Conservation (phyloP, 345 rosid genomes). For the Lumnitzera racemosa region DNA sequence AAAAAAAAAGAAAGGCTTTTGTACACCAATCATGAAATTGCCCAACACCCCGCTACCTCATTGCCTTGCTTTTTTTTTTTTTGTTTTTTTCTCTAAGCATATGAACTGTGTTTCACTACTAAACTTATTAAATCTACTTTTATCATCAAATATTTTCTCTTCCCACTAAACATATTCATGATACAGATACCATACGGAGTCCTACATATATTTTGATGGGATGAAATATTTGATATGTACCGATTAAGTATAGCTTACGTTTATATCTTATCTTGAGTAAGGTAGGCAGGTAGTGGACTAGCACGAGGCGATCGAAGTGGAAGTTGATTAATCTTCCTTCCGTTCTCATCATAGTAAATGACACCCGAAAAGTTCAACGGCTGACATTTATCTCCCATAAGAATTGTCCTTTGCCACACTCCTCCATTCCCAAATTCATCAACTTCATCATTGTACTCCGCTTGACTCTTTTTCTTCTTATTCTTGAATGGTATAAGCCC, state of each 20-base stretch:
- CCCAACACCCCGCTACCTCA: too few relatives aligned
- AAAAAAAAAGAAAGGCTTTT: too few relatives aligned
- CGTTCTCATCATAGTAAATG: slow-evolving; percentile 66
- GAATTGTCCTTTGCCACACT: slow-evolving; percentile 77
- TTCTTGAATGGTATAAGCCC: too few relatives aligned
- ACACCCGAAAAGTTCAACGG: slow-evolving; percentile 90
- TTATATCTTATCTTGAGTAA: slow-evolving; percentile 1
- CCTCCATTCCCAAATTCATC: slow-evolving; percentile 63
- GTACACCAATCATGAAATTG: too few relatives aligned
- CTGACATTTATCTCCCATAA: slow-evolving; percentile 95
- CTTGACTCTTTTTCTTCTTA: slow-evolving; percentile 21
- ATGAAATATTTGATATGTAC: too few relatives aligned
- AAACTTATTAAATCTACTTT: too few relatives aligned
- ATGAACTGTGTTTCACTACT: too few relatives aligned
- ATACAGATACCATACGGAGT: not conserved
- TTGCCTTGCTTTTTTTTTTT: too few relatives aligned
- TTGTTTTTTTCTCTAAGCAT: too few relatives aligned
- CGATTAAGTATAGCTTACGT: too few relatives aligned
- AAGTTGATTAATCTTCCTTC: slow-evolving; percentile 48
- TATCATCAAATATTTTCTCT: not conserved
- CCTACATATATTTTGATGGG: not conserved
- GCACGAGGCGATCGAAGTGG: slow-evolving; percentile 76
- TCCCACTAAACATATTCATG: not conserved
- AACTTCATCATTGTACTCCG: slow-evolving; percentile 34
- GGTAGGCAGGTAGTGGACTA: slow-evolving; percentile 48